Evolutionary conservation across 2,329 filamentous ascomycete species (phyloP).

Genomic region (Ophiostoma populinum): DNA sequence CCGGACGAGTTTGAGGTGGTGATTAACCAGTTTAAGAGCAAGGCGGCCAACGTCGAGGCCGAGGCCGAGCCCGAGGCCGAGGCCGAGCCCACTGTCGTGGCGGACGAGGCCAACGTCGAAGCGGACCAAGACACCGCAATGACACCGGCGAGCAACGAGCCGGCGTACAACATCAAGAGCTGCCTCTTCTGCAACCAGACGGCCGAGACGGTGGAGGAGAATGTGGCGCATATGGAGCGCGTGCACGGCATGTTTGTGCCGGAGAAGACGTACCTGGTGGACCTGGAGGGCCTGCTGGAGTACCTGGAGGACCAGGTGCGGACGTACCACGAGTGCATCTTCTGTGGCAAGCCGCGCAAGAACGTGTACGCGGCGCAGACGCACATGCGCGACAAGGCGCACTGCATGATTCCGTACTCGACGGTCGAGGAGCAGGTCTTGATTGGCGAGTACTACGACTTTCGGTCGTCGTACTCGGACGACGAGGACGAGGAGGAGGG

Average conservation of each 20-base stretch:
- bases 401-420: conserved; percentile 91
- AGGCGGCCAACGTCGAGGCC: conserved; percentile 26
- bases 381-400: conserved; percentile 92
- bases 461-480: conserved; percentile 88
- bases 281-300: conserved; percentile 64
- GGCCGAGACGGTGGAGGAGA: conserved; percentile 59
- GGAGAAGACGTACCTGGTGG: conserved; percentile 65
- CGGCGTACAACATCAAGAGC: conserved; percentile 27
- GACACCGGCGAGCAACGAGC: conserved; percentile 17
- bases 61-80: conserved; percentile 22
- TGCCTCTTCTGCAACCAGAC: conserved; percentile 90
- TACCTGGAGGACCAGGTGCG: conserved; percentile 68
- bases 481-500: conserved; percentile 33
- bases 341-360: conserved; percentile 68
- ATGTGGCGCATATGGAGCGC: conserved; percentile 76
- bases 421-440: conserved; percentile 81
- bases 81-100: conserved; percentile 19
- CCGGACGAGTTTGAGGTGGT: conserved; percentile 63
- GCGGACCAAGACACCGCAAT: conserved; percentile 12
- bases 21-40: conserved; percentile 59
- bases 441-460: conserved; percentile 94
- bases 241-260: conserved; percentile 94
- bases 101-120: not conserved
- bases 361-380: conserved; percentile 72
- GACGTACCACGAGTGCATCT: conserved; percentile 68